These are phyloP conservation scores for Buddleja alternifolia DNA, from an alignment of 257 asterid species.

Conservation along the genomic window DNA sequence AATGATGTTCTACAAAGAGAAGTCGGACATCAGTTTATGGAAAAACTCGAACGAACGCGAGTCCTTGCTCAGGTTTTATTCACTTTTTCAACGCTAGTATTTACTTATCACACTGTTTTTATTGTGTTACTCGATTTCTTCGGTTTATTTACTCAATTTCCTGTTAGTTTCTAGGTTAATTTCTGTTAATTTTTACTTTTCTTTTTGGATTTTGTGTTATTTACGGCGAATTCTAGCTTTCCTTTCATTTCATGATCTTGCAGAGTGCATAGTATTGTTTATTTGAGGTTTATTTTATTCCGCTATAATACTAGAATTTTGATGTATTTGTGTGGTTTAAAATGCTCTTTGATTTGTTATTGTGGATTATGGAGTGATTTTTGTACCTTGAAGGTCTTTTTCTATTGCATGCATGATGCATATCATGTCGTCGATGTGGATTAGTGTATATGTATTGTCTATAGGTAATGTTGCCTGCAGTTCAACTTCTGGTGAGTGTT, in stretches of 20 bases:
- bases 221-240: not conserved
- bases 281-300: conserved; percentile 4
- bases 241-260: not conserved
- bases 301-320: not conserved
- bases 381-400: conserved; percentile 4
- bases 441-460: not conserved
- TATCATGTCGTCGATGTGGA: conserved; percentile 8
- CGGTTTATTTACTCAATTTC: not conserved
- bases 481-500: not conserved
- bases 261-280: not conserved
- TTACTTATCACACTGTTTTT: conserved; percentile 9
- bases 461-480: conserved; percentile 5
- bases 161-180: conserved; percentile 17
- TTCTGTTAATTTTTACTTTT: not conserved
- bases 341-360: conserved; percentile 9
- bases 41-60: conserved; percentile 72
- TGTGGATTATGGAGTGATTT: not conserved
- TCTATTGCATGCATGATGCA: conserved; percentile 24
- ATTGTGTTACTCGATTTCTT: conserved; percentile 7
- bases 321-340: not conserved
- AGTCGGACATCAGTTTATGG: conserved; percentile 79
- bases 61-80: conserved; percentile 82
- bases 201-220: not conserved
- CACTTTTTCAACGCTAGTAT: not conserved
- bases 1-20: conserved; percentile 86